Percentiles rank a stretch among this genome's conserved stretches.
Conservation (phyloP, 2,329 filamentous ascomycete species). For the Fusarium solani-melongenae region DNA sequence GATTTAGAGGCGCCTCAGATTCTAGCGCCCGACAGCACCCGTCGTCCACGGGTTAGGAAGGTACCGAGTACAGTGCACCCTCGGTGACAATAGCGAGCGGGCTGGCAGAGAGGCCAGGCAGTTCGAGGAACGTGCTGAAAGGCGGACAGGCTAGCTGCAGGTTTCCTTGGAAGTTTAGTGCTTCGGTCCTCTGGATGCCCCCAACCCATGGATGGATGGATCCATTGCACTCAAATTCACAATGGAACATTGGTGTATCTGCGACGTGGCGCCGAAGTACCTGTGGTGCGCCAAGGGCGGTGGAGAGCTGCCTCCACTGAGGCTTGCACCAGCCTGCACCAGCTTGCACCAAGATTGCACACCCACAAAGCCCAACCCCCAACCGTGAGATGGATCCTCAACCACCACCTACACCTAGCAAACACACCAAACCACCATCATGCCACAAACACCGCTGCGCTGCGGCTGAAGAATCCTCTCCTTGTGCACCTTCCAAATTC, state of each 20-base stretch:
- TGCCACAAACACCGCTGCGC: not conserved
- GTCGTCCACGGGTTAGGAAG: not conserved
- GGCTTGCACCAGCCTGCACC: slow-evolving; percentile 3
- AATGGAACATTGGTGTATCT: slow-evolving; percentile 8
- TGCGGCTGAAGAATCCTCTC: not conserved
- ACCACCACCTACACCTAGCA: not conserved
- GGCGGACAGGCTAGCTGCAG: not conserved
- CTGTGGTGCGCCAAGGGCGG: slow-evolving; percentile 4
- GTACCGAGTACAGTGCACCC: not conserved
- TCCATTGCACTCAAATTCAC: not conserved
- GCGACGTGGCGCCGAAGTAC: slow-evolving; percentile 7
- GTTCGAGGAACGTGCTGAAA: not conserved
- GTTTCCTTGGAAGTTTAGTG: not conserved
- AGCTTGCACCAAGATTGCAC: slow-evolving; percentile 1
- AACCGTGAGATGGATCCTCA: not conserved
- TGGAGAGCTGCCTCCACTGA: slow-evolving; percentile 12
- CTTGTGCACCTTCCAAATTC: not conserved
- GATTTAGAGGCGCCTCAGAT: not conserved
- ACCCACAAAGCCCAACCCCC: not conserved
- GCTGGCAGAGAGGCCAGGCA: not conserved
- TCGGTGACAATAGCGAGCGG: not conserved
- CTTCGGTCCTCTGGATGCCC: not conserved
- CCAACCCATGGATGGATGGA: slow-evolving; percentile 1
- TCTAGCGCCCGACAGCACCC: not conserved
- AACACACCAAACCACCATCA: not conserved